Evolutionary conservation across 352 stramenopile species (phyloP).

Genomic region (Globisporangium camurandrum): DNA sequence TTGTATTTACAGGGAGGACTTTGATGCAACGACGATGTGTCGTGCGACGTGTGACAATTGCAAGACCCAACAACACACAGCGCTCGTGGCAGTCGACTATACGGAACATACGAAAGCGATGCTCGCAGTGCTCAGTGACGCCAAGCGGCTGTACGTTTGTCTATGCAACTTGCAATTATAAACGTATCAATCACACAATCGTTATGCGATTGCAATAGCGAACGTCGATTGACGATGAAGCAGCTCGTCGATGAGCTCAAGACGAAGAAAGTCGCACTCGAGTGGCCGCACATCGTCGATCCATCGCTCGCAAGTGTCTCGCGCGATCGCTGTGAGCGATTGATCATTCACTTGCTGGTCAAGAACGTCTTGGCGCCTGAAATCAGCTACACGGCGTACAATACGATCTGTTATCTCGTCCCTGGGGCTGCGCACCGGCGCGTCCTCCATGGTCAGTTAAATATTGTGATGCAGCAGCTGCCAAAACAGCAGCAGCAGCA

Average conservation of each 20-base stretch:
- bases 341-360: slow-evolving; percentile 45
- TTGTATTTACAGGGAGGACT: slow-evolving; percentile 23
- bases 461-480: slow-evolving; percentile 12
- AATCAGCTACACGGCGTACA: slow-evolving; percentile 74
- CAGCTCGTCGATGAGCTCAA: slow-evolving; percentile 66
- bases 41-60: slow-evolving; percentile 42
- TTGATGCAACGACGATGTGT: slow-evolving; percentile 30
- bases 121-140: slow-evolving; percentile 29
- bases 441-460: slow-evolving; percentile 9
- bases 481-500: neutral
- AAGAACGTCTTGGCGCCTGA: slow-evolving; percentile 46
- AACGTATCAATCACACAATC: neutral
- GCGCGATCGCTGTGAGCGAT: slow-evolving; percentile 31
- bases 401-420: slow-evolving; percentile 66
- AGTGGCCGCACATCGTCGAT: slow-evolving; percentile 24
- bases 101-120: slow-evolving; percentile 47
- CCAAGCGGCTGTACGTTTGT: slow-evolving; percentile 35
- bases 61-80: slow-evolving; percentile 18
- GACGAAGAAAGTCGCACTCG: slow-evolving; percentile 34
- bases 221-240: slow-evolving; percentile 59
- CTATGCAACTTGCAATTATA: neutral
- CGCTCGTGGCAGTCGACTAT: slow-evolving; percentile 23
- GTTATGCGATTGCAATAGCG: slow-evolving; percentile 14
- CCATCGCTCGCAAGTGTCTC: slow-evolving; percentile 29
- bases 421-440: slow-evolving; percentile 28